Conservation (phyloP, 768 basidiomycete species). For the Tricholoma flavovirens region DNA sequence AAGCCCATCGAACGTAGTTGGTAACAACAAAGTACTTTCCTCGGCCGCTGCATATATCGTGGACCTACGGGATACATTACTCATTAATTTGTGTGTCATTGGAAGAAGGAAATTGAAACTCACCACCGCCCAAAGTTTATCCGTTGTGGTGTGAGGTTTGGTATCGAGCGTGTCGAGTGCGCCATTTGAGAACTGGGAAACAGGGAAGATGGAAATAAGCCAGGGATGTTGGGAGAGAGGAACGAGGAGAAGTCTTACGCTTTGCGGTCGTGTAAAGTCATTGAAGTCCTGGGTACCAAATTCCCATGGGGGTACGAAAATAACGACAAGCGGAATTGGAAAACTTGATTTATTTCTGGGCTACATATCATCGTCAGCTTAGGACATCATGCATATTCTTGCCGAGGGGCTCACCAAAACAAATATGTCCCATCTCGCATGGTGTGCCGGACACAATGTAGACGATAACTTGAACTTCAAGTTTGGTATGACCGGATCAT, state of each 20-base stretch:
- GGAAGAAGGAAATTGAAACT: conserved; percentile 1
- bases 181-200: conserved; percentile 10
- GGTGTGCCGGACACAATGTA: conserved; percentile 16
- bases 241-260: conserved; percentile 7
- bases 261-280: conserved; percentile 11
- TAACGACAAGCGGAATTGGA: conserved; percentile 15
- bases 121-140: conserved; percentile 23
- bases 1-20: conserved; percentile 22
- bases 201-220: neutral
- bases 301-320: conserved; percentile 19
- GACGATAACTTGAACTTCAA: conserved; percentile 16
- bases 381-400: neutral
- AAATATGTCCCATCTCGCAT: conserved; percentile 22
- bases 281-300: conserved; percentile 20
- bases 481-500: conserved; percentile 6
- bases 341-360: conserved; percentile 2
- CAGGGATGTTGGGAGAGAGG: neutral
- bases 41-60: conserved; percentile 17
- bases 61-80: conserved; percentile 9
- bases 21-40: conserved; percentile 20
- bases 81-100: too few relatives aligned
- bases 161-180: conserved; percentile 12
- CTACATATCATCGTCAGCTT: conserved; percentile 3
- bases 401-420: conserved; percentile 12
- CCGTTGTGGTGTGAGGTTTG: conserved; percentile 6